A percentile compares a stretch with the other conserved stretches of the same genome.
phyloP scores from a whole-genome alignment of 768 basidiomycete genomes.

The Boletus reticulatus region DNA sequence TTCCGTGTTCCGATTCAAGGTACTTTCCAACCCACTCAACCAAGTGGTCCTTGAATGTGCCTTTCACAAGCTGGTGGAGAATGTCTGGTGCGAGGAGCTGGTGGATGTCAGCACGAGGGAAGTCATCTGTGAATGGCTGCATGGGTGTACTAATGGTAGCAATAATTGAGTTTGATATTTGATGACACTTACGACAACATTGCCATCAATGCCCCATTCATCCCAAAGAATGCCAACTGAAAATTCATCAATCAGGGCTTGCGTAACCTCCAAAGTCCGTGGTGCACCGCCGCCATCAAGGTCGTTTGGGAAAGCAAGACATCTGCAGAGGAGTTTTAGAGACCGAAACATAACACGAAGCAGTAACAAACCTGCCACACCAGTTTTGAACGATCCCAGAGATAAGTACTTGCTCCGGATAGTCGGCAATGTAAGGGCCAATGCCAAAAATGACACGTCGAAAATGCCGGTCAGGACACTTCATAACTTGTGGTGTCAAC shows the following conservation, averaged over 20 bases:
- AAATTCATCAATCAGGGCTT: neutral
- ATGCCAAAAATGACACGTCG: slow-evolving; percentile 2
- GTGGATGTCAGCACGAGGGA: slow-evolving; percentile 34
- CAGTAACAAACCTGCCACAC: neutral
- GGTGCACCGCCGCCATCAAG: no score
- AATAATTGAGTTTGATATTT: neutral
- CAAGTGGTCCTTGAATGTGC: slow-evolving; percentile 3
- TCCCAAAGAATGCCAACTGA: slow-evolving; percentile 14
- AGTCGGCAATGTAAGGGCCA: slow-evolving; percentile 2
- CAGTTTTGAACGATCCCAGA: neutral
- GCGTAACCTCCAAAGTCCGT: neutral
- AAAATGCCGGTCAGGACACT: slow-evolving; percentile 32
- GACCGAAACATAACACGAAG: neutral
- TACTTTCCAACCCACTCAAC: slow-evolving; percentile 6
- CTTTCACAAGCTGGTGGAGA: slow-evolving; percentile 5
- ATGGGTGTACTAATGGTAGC: no score
- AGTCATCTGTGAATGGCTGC: slow-evolving; percentile 35
- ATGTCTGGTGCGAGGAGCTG: slow-evolving; percentile 12
- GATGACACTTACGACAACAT: slow-evolving; percentile 19
- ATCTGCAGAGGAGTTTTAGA: no score
- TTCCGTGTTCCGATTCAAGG: neutral
- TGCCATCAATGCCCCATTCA: slow-evolving; percentile 23
- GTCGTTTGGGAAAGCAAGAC: no score
- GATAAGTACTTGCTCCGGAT: neutral
- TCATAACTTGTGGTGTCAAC: slow-evolving; percentile 22